These are phyloP conservation scores for Talaromyces wortmannii DNA, from an alignment of 495 filamentous ascomycete genomes.

Conservation along the genomic window DNA sequence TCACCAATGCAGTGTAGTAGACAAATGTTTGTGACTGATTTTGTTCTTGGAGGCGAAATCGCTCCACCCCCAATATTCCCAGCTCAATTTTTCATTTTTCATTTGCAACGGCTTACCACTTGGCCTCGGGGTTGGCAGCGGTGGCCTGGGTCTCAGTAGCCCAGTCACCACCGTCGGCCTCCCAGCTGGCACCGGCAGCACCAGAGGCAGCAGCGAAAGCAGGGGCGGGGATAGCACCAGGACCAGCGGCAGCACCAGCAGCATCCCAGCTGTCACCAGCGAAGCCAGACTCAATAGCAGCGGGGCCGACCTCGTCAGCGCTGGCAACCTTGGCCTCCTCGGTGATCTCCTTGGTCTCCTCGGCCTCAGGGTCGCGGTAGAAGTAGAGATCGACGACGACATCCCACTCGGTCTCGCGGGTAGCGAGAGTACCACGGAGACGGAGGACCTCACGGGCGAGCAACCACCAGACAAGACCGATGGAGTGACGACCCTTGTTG, in stretches of 20 bases:
- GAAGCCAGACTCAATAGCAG: conserved; percentile 76
- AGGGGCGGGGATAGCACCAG: conserved; percentile 27
- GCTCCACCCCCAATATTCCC: background rate
- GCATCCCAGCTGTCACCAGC: conserved; percentile 48
- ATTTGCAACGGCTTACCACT: conserved; percentile 55
- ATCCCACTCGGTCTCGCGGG: conserved; percentile 94
- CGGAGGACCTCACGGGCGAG: conserved; percentile 98
- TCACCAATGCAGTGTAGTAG: background rate
- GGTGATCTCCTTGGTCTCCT: conserved; percentile 87
- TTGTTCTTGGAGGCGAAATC: background rate
- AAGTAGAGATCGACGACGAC: conserved; percentile 99
- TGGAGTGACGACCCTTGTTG: conserved; percentile 99
- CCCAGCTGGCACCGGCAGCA: conserved; percentile 69
- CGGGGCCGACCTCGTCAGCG: conserved; percentile 78
- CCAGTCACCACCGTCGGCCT: conserved; percentile 69
- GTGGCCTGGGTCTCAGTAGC: conserved; percentile 51
- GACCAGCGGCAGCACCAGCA: conserved; percentile 53
- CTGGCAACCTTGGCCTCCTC: conserved; percentile 61
- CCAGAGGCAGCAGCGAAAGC: conserved; percentile 56
- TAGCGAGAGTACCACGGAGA: conserved; percentile 90
- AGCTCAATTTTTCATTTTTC: background rate
- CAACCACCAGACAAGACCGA: conserved; percentile 99
- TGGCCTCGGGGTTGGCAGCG: conserved; percentile 39
- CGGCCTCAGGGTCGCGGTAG: conserved; percentile 99
- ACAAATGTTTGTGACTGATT: background rate